Conservation (phyloP, 306 rosid species). For the Inga oerstediana region DNA sequence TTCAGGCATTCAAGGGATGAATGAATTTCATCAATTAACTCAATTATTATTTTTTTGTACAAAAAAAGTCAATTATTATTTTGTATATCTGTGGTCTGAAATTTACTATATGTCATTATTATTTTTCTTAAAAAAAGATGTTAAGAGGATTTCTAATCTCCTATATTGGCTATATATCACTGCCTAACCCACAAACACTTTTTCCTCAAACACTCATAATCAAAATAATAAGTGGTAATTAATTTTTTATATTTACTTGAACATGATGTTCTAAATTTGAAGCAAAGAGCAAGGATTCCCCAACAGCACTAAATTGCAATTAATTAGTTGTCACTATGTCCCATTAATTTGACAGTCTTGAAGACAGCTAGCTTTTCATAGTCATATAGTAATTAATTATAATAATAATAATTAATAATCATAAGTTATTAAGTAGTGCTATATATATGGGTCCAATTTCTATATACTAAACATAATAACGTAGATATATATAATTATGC, state of each 20-base stretch:
- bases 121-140: not conserved
- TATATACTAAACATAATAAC: not conserved
- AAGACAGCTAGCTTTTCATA: constrained; percentile 37
- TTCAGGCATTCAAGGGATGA: not conserved
- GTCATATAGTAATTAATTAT: not conserved
- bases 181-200: not conserved
- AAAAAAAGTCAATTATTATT: not conserved
- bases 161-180: not conserved
- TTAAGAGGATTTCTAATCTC: not conserved
- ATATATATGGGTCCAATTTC: not conserved
- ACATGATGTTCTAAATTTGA: constrained; percentile 22
- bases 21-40: not conserved
- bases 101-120: not conserved
- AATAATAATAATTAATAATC: constrained; percentile 1
- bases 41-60: not conserved
- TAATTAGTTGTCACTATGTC: constrained; percentile 22
- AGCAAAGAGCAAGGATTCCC: constrained; percentile 29
- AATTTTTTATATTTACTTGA: constrained; percentile 1
- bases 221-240: not conserved
- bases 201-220: constrained; percentile 14
- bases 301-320: not conserved
- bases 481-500: not conserved
- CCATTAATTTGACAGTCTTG: constrained; percentile 33
- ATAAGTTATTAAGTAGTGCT: not conserved
- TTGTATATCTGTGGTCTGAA: not conserved